Conservation (phyloP, 1,284 basidiomycete genomes). For the Ganoderma lucidum region DNA sequence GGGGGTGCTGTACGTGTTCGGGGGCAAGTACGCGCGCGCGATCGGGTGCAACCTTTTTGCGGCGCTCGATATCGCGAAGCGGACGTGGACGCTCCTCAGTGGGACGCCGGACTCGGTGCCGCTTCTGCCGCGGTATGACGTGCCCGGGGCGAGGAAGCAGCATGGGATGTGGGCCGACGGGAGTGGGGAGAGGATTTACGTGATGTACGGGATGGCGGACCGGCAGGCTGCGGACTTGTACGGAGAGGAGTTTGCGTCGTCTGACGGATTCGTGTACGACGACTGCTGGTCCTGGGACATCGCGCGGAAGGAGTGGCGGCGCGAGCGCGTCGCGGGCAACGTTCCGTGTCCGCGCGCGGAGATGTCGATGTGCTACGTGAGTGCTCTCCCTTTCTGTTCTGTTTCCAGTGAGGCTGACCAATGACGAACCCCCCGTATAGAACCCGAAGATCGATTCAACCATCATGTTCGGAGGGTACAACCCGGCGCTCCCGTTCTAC, state of each 20-base stretch:
- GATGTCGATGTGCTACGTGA: slow-evolving; percentile 46
- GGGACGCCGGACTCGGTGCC: slow-evolving; percentile 23
- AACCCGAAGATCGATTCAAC: slow-evolving; percentile 47
- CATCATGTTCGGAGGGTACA: slow-evolving; percentile 51
- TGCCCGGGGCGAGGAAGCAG: slow-evolving; percentile 43
- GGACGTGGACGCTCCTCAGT: slow-evolving; percentile 34
- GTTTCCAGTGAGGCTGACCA: neutral
- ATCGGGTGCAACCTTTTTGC: slow-evolving; percentile 38
- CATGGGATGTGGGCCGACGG: slow-evolving; percentile 44
- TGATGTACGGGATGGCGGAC: slow-evolving; percentile 49
- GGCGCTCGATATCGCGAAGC: slow-evolving; percentile 36
- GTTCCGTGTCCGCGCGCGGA: slow-evolving; percentile 48
- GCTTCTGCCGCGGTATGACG: slow-evolving; percentile 25
- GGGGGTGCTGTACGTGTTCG: slow-evolving; percentile 41
- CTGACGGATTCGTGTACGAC: slow-evolving; percentile 41
- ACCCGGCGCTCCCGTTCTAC: slow-evolving; percentile 42
- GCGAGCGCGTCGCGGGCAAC: slow-evolving; percentile 48
- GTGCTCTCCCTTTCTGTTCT: slow-evolving; percentile 23
- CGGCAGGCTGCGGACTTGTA: slow-evolving; percentile 37
- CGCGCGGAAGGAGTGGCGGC: slow-evolving; percentile 44
- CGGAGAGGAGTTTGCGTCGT: slow-evolving; percentile 38
- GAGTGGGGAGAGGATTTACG: slow-evolving; percentile 40
- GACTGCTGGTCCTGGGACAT: slow-evolving; percentile 53
- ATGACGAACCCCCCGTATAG: slow-evolving; percentile 29
- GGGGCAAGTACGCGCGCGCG: slow-evolving; percentile 30